phyloP scores from a whole-genome alignment of 495 filamentous ascomycete species.

The Filosporella fistucella region DNA sequence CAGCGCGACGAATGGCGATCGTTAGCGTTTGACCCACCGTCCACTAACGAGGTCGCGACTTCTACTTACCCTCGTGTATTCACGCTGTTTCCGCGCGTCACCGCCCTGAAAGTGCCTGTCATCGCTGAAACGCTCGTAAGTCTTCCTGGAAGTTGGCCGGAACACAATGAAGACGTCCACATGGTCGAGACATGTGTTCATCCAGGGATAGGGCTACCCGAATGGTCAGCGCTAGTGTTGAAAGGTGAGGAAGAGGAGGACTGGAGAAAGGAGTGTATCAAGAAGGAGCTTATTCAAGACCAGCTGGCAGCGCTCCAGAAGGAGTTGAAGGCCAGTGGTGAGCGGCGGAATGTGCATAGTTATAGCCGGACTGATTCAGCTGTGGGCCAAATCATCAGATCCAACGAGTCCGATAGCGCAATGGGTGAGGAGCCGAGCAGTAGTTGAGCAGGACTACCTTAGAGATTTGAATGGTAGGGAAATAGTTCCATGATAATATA shows the following conservation, averaged over 20 bases:
- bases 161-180: neutral
- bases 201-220: constrained; percentile 10
- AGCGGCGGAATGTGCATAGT: too few species aligned
- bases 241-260: constrained; percentile 12
- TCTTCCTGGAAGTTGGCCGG: constrained; percentile 12
- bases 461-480: too few species aligned
- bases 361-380: neutral
- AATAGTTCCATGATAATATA: too few species aligned
- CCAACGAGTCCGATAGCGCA: constrained; percentile 3
- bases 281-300: constrained; percentile 8
- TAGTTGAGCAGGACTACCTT: too few species aligned
- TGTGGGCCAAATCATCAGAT: constrained; percentile 2
- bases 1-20: constrained; percentile 13
- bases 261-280: neutral
- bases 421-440: too few species aligned
- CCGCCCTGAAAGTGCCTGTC: constrained; percentile 3
- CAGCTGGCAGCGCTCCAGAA: constrained; percentile 10
- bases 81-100: constrained; percentile 16
- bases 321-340: constrained; percentile 6
- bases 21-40: constrained; percentile 9
- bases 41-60: neutral
- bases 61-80: constrained; percentile 14
- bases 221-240: constrained; percentile 12
- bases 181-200: constrained; percentile 4
- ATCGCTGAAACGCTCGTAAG: neutral